Evolutionary conservation across 2,329 filamentous ascomycete species (phyloP).

Genomic region (Aaosphaeria arxii): DNA sequence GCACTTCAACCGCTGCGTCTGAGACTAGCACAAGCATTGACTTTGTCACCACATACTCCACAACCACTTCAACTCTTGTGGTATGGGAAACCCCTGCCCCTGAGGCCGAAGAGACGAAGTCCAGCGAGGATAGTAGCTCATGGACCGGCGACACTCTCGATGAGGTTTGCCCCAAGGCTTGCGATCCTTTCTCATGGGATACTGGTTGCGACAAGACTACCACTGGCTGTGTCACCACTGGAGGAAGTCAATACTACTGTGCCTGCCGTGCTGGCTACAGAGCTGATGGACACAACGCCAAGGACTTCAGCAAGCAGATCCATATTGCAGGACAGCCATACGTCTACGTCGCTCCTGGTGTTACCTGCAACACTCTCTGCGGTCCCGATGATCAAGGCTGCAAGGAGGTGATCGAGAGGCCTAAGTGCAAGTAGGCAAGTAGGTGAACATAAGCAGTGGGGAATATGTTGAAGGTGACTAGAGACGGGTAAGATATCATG

Average conservation of each 20-base stretch:
- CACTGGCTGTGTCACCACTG: conserved; percentile 18
- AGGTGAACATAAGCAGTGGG: not conserved
- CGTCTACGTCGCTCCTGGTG: conserved; percentile 18
- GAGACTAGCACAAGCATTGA: not conserved
- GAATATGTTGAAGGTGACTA: not conserved
- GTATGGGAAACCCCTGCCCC: not conserved
- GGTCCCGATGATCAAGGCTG: conserved; percentile 12
- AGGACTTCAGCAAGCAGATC: conserved; percentile 27
- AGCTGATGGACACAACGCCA: conserved; percentile 13
- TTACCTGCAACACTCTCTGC: conserved; percentile 21
- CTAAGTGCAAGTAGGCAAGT: conserved; percentile 12
- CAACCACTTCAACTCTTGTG: not conserved
- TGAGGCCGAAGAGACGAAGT: not conserved
- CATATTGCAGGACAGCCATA: conserved; percentile 20
- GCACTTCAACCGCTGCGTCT: not conserved
- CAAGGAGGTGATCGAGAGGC: conserved; percentile 18
- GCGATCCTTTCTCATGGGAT: conserved; percentile 18
- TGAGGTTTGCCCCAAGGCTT: conserved; percentile 17
- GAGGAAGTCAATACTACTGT: conserved; percentile 25
- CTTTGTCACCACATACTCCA: not conserved
- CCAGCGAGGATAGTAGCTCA: not conserved
- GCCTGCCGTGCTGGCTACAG: conserved; percentile 25
- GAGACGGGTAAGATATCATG: not conserved
- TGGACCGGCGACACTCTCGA: conserved; percentile 18
- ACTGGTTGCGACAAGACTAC: conserved; percentile 26